phyloP scores from a whole-genome alignment of 345 rosid species.

The Clausena lansium region DNA sequence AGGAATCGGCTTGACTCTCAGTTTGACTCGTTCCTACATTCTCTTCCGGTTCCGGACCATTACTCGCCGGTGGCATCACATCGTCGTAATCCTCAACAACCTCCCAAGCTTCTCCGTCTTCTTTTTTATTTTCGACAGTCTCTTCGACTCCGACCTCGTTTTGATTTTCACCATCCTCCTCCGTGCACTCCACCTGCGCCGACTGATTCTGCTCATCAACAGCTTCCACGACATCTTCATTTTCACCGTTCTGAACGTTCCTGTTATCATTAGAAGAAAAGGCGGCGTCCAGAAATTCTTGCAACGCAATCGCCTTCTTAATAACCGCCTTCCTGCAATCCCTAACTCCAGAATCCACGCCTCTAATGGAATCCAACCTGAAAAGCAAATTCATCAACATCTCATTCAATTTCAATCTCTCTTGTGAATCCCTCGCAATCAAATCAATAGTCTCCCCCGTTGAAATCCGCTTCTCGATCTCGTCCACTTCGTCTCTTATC shows the following conservation, averaged over 20 bases:
- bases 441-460: constrained; percentile 28
- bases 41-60: constrained; percentile 2
- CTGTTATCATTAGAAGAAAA: constrained; percentile 4
- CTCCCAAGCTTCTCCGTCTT: neutral
- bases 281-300: constrained; percentile 51
- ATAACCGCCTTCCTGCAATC: constrained; percentile 51
- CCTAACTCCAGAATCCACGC: constrained; percentile 55
- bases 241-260: neutral
- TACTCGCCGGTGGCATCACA: neutral
- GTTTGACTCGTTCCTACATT: neutral
- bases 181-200: neutral
- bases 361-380: constrained; percentile 52
- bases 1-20: constrained; percentile 23
- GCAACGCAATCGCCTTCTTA: constrained; percentile 52
- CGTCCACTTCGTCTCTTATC: constrained; percentile 39
- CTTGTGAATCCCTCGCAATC: constrained; percentile 39
- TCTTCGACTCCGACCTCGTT: neutral
- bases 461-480: constrained; percentile 40
- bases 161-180: neutral
- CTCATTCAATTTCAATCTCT: constrained; percentile 49
- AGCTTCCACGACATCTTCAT: neutral
- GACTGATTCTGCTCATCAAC: constrained; percentile 4
- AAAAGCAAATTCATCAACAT: constrained; percentile 55
- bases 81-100: neutral
- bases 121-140: neutral